Evolutionary conservation across 2,329 filamentous ascomycete species (phyloP).

Genomic region (Annulohypoxylon truncatum): DNA sequence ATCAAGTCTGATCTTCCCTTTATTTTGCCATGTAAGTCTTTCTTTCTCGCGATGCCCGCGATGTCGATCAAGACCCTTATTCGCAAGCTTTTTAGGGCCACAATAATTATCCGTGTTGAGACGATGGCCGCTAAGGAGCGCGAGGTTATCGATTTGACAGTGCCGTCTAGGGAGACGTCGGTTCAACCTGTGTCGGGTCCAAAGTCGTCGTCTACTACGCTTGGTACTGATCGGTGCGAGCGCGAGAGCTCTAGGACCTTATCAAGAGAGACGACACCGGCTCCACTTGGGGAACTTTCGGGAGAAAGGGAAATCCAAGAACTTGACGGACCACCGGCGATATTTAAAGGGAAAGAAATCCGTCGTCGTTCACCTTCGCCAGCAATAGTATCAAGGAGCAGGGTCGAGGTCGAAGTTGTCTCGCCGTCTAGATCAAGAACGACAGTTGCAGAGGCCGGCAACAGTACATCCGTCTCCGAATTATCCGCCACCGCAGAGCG

Average conservation of each 20-base stretch:
- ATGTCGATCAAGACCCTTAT: conserved; percentile 28
- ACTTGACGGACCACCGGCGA: conserved; percentile 4
- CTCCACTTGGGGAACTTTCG: background rate
- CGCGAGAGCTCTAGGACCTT: background rate
- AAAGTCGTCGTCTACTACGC: background rate
- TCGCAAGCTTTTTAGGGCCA: conserved; percentile 24
- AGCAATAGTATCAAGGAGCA: background rate
- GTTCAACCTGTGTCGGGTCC: background rate
- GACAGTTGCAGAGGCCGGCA: background rate
- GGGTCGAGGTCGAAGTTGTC: background rate
- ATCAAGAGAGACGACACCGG: background rate
- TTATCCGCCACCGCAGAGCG: conserved; percentile 4
- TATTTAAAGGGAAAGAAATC: conserved; percentile 14
- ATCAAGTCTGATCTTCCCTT: background rate
- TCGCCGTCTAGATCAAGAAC: background rate
- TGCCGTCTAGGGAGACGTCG: conserved; percentile 2
- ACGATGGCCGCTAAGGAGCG: background rate
- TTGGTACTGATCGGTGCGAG: background rate
- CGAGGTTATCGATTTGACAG: conserved; percentile 17
- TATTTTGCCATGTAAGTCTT: conserved; percentile 20
- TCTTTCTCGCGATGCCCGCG: background rate
- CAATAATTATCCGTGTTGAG: conserved; percentile 14
- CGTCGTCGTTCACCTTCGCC: background rate
- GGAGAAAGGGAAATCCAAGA: background rate
- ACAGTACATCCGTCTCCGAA: background rate